These are phyloP conservation scores for Aulographum hederae DNA, from an alignment of 2,329 filamentous ascomycete species.

Conservation along the genomic window DNA sequence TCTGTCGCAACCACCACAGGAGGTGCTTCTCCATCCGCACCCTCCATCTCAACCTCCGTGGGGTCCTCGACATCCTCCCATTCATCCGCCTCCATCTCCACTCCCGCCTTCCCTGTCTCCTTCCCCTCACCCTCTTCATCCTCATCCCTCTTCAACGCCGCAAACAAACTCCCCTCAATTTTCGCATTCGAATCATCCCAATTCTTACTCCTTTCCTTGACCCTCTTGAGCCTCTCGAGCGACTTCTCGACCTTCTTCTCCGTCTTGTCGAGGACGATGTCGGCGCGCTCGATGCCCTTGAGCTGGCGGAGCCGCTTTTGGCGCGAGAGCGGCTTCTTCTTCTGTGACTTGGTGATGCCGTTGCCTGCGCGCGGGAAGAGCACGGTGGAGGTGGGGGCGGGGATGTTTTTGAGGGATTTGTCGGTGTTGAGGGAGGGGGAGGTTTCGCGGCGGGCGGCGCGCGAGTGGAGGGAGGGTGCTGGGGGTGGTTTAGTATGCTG, in stretches of 20 bases:
- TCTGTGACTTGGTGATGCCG: conserved; percentile 51
- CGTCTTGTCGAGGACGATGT: conserved; percentile 32
- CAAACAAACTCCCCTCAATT: no score
- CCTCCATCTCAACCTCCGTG: no score
- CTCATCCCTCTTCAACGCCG: no score
- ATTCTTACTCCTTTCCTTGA: conserved; percentile 27
- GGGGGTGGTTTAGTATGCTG: conserved; percentile 2
- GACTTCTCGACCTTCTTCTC: conserved; percentile 38
- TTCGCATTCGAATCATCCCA: conserved; percentile 20
- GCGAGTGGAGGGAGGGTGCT: conserved; percentile 52
- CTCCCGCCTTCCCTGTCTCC: no score
- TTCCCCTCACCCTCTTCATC: no score
- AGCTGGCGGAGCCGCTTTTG: conserved; percentile 35
- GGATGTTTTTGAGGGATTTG: conserved; percentile 45
- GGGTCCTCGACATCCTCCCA: no score
- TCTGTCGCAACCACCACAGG: no score
- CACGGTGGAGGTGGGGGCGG: conserved; percentile 27
- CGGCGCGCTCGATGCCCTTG: conserved; percentile 36
- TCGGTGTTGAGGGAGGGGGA: conserved; percentile 53
- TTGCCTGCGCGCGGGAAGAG: conserved; percentile 20
- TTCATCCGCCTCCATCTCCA: no score
- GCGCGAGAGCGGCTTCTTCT: conserved; percentile 33
- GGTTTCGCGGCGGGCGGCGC: conserved; percentile 53
- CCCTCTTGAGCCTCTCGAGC: conserved; percentile 25
- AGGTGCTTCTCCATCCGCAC: no score